These are phyloP conservation scores for Phytopythium montanum DNA, from an alignment of 352 stramenopile species.

Conservation along the genomic window DNA sequence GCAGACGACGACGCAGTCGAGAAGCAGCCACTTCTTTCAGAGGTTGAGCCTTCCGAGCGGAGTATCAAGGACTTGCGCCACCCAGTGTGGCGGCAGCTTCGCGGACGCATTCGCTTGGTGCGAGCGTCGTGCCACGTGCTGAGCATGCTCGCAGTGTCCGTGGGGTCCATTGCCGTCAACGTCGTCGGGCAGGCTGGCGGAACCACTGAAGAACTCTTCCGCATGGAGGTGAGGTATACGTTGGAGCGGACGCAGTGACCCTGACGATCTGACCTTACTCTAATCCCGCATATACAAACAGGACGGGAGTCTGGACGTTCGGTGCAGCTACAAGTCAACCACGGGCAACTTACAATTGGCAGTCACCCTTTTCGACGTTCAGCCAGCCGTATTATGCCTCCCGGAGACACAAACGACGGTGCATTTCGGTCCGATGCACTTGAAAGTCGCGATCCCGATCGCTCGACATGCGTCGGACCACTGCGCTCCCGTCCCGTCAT, in stretches of 20 bases:
- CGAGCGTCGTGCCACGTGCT: slow-evolving; percentile 28
- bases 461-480: background rate
- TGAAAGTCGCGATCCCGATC: background rate
- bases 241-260: background rate
- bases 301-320: background rate
- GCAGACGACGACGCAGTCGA: no score
- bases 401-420: background rate
- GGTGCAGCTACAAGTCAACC: background rate
- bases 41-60: background rate
- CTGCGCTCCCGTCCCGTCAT: background rate
- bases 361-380: background rate
- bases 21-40: background rate
- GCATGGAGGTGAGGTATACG: slow-evolving; percentile 13
- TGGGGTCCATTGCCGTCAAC: slow-evolving; percentile 29
- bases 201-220: slow-evolving; percentile 7
- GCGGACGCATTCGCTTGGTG: slow-evolving; percentile 7
- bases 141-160: slow-evolving; percentile 28
- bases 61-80: slow-evolving; percentile 1
- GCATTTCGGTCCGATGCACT: background rate
- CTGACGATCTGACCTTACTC: background rate
- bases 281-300: background rate
- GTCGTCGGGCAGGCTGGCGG: slow-evolving; percentile 19
- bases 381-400: background rate
- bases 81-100: background rate
- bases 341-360: background rate